phyloP scores from a whole-genome alignment of 2,329 filamentous ascomycete genomes.

The Stagonosporopsis cucurbitacearum region DNA sequence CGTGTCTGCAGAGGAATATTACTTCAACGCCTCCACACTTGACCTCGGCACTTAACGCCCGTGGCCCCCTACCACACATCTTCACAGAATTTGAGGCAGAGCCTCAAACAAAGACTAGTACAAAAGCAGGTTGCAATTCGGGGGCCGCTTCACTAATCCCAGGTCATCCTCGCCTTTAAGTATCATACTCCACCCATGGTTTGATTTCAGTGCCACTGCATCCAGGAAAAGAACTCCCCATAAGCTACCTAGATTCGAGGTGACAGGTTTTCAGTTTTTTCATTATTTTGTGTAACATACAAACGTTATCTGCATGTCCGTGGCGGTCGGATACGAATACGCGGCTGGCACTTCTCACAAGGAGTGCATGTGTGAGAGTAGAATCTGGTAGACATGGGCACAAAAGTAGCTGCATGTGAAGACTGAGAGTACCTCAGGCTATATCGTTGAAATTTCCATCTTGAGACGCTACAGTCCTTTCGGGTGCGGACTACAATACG shows the following conservation, averaged over 20 bases:
- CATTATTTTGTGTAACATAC: background rate
- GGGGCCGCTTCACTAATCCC: background rate
- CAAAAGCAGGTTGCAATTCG: background rate
- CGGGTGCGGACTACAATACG: constrained; percentile 21
- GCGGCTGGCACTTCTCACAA: background rate
- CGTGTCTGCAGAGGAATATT: background rate
- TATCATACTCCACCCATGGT: background rate
- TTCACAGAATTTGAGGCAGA: background rate
- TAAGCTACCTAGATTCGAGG: background rate
- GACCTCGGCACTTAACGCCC: background rate
- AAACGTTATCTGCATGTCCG: background rate
- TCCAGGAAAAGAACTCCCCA: background rate
- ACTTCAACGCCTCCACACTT: background rate
- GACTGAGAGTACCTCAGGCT: background rate
- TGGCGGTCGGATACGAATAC: background rate
- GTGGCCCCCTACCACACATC: background rate
- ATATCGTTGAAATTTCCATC: background rate
- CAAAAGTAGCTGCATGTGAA: background rate
- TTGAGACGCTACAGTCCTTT: background rate
- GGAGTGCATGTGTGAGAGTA: background rate
- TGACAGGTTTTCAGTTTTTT: too few species aligned
- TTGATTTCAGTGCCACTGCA: background rate
- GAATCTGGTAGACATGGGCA: background rate
- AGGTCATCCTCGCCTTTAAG: background rate
- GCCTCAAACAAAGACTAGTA: background rate